Evolutionary conservation across 352 stramenopile species (phyloP), one percentile per base, ranked within the genome.

Genomic region (Peronospora tabacina): DNA sequence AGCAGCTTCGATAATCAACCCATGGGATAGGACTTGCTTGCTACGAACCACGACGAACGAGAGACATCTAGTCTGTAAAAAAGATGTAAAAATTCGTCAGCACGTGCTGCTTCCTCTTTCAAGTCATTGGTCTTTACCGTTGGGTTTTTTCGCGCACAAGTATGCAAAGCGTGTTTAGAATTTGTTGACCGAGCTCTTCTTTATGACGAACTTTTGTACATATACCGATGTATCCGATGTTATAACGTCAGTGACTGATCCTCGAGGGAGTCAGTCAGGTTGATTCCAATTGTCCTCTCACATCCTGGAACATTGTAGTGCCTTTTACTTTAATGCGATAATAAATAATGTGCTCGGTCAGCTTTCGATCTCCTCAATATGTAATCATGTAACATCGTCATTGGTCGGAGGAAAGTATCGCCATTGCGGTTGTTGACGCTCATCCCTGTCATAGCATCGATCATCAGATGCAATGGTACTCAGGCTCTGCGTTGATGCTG

Each of bases 391-490:
- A 10, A 26, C 32, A 16, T 65, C 46, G 22, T 58, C 50, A 20
- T 55, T 61, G 10, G 45, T n/a, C 7, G 60, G 46, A 44, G 60
- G 50, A 45, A 68, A 68, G 33, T 65, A 65, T 46, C 37, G 42
- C 55, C 55, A 68, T 13, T 52, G 43, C 6, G 32, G 4, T 44
- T 47, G 34, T 36, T 68, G 49, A 7, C 41, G 38, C 8, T 55
- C 44, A 12, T 45, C 19, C 10, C 34, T 40, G 19, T 34, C 40
- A 8, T 44, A 47, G 2, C 50, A 36, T 6, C 11, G 11, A 35
- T n/a, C 32, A 26, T 15, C n/a, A 32, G 38, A 2, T 22, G 40
- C n/a, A 15, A 13, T 19, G 11, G 28, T 16, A 41, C 42, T 19
- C 24, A 41, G 2, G 9, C 37, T 22, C 12, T 63, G 39, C n/a